A percentile compares a stretch with the other conserved stretches of the same genome.
These are phyloP conservation scores for Coemansia sp. DNA, from an alignment of 192 early-diverging fungal genomes.

Conservation along the genomic window DNA sequence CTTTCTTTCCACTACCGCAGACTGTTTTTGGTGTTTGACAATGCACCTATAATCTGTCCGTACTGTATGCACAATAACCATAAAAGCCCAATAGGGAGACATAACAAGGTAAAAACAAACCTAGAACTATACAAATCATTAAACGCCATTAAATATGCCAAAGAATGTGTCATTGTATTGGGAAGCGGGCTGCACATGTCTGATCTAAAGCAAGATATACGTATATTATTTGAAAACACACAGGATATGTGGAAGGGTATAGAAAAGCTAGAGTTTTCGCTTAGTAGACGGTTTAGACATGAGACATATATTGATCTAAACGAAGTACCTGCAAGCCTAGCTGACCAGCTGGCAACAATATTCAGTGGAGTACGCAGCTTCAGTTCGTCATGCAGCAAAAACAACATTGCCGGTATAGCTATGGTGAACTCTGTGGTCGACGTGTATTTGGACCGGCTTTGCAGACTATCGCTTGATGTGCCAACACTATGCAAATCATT, in stretches of 20 bases:
- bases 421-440: neutral
- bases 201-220: neutral
- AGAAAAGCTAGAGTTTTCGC: neutral
- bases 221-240: neutral
- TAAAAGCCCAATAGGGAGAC: neutral
- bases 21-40: neutral
- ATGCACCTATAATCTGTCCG: neutral
- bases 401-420: neutral
- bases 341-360: neutral
- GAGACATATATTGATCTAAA: neutral
- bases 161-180: neutral
- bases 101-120: constrained; percentile 1
- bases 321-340: neutral
- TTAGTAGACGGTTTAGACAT: neutral
- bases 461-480: neutral
- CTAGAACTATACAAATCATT: neutral
- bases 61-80: neutral
- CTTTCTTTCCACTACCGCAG: neutral
- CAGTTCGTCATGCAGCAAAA: neutral
- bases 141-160: neutral
- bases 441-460: neutral
- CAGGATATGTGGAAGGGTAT: neutral
- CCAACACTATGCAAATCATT: neutral
- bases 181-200: neutral
- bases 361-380: neutral